These are phyloP conservation scores for Polygonum aviculare DNA, from an alignment of 148 eudicot genomes.

Conservation along the genomic window DNA sequence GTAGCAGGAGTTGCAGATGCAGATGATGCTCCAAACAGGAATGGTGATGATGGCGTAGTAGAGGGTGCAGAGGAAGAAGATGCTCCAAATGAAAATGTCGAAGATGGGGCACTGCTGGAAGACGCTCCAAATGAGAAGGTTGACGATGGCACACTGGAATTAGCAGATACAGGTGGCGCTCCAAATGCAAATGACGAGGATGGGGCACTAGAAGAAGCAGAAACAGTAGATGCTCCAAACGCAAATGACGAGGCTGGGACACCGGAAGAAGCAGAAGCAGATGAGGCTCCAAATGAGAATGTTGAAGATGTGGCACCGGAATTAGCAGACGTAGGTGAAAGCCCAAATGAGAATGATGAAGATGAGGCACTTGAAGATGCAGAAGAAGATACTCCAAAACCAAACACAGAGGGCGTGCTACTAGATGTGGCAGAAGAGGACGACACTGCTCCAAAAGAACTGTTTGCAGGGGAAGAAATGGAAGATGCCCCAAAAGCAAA, in stretches of 20 bases:
- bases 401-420: background rate
- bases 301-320: conserved; percentile 9
- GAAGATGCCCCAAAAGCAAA: background rate
- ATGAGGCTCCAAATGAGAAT: conserved; percentile 19
- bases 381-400: background rate
- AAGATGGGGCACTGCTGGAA: conserved; percentile 13
- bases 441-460: background rate
- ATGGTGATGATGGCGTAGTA: conserved; percentile 18
- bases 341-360: background rate
- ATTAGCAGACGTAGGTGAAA: background rate
- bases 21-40: conserved; percentile 18
- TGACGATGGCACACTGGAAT: conserved; percentile 8
- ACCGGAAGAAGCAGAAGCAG: conserved; percentile 17
- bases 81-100: conserved; percentile 21
- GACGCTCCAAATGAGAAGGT: conserved; percentile 18
- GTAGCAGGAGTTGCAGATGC: conserved; percentile 16
- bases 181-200: conserved; percentile 24
- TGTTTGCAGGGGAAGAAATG: background rate
- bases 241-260: conserved; percentile 10
- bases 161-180: background rate
- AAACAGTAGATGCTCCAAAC: conserved; percentile 17
- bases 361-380: background rate
- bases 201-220: background rate
- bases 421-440: background rate
- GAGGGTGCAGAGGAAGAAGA: conserved; percentile 24